Evolutionary conservation across 2,329 filamentous ascomycete species (phyloP).

Genomic region (Phialophora tarda): DNA sequence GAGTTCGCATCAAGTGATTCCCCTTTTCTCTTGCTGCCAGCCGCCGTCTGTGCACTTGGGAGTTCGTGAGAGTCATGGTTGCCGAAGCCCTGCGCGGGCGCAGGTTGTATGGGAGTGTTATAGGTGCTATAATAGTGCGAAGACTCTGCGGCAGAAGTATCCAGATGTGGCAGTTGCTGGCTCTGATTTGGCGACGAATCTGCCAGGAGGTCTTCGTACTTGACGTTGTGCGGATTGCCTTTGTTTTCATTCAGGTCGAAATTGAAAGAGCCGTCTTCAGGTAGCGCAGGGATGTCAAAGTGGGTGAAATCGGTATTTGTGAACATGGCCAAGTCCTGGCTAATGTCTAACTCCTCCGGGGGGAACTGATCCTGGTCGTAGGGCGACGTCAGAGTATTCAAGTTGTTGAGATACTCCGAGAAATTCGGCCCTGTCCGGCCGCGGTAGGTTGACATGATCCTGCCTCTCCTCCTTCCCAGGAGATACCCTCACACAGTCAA

Average conservation of each 20-base stretch:
- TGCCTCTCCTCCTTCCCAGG: neutral
- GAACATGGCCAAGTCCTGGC: constrained; percentile 77
- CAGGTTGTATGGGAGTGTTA: constrained; percentile 40
- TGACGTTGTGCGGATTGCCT: constrained; percentile 32
- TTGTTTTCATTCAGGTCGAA: constrained; percentile 37
- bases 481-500: neutral
- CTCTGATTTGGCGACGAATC: constrained; percentile 24
- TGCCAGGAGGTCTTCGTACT: constrained; percentile 39
- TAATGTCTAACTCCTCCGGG: constrained; percentile 67
- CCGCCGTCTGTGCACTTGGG: constrained; percentile 9
- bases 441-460: constrained; percentile 72
- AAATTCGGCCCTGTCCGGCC: constrained; percentile 82
- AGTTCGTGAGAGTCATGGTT: constrained; percentile 26
- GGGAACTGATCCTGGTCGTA: constrained; percentile 65
- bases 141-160: constrained; percentile 31
- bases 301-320: constrained; percentile 84
- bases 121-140: constrained; percentile 36
- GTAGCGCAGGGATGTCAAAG: constrained; percentile 61
- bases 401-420: constrained; percentile 83
- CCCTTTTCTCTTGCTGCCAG: constrained; percentile 18
- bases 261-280: constrained; percentile 37
- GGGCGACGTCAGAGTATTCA: constrained; percentile 73
- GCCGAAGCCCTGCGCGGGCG: constrained; percentile 30
- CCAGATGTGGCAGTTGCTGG: constrained; percentile 29
- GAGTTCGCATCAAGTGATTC: constrained; percentile 21